A percentile compares a stretch with the other conserved stretches of the same genome.
phyloP scores from a whole-genome alignment of 1,139 yeast species.

The Yamadazyma kanchanaburiensis region DNA sequence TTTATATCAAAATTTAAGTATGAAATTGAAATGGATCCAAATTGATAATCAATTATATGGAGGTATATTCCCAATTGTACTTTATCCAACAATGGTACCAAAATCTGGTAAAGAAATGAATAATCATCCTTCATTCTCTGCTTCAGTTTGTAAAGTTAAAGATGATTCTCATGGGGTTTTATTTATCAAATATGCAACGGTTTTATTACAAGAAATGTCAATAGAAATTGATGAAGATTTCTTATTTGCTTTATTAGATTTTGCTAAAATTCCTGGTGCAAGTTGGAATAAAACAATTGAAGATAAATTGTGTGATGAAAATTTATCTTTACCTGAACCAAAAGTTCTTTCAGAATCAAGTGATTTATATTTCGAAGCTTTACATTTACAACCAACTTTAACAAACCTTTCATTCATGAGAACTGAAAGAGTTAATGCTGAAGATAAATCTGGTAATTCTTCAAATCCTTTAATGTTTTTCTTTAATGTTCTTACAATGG shows the following conservation, averaged over 20 bases:
- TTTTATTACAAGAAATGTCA: constrained; percentile 85
- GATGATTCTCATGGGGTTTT: constrained; percentile 89
- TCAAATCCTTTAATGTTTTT: constrained; percentile 72
- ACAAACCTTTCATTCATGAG: constrained; percentile 88
- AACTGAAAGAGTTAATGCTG: constrained; percentile 73
- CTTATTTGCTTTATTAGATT: constrained; percentile 76
- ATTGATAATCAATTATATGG: constrained; percentile 90
- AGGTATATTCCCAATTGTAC: constrained; percentile 79
- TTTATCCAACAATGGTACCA: constrained; percentile 92
- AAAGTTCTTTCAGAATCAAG: constrained; percentile 52
- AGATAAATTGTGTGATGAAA: constrained; percentile 61
- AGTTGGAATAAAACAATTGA: constrained; percentile 53
- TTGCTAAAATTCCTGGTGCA: constrained; percentile 69
- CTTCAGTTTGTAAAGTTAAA: constrained; percentile 76
- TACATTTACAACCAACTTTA: constrained; percentile 89
- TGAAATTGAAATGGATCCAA: constrained; percentile 91
- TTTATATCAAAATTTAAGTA: constrained; percentile 71
- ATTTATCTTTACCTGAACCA: constrained; percentile 70
- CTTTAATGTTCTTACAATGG: constrained; percentile 88
- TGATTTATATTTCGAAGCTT: constrained; percentile 87
- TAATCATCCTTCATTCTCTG: constrained; percentile 87
- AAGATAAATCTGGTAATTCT: constrained; percentile 48
- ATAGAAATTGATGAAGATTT: constrained; percentile 94
- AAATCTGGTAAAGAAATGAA: constrained; percentile 81
- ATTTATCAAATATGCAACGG: constrained; percentile 87